Percentiles rank a stretch among this genome's conserved stretches.
Evolutionary conservation across 1,139 yeast species (phyloP).

Genomic region (Diutina scorzettiae): DNA sequence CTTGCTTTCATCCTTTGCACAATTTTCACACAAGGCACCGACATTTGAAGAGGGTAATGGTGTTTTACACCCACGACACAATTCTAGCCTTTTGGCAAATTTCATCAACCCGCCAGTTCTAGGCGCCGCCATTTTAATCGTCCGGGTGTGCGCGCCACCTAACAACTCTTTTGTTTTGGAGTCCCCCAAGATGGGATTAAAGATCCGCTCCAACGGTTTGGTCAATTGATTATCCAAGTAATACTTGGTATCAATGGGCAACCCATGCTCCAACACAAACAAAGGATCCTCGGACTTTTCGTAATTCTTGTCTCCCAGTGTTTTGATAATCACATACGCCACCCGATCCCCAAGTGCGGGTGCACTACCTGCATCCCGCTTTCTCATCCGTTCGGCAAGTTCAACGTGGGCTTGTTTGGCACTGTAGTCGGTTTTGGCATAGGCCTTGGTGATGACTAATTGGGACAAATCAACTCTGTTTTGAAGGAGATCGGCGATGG

Average conservation of each 20-base stretch:
- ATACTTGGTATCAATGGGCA: conserved; percentile 91
- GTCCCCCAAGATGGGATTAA: conserved; percentile 91
- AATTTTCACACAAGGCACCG: conserved; percentile 76
- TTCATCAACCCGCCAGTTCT: conserved; percentile 77
- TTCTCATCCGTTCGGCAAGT: conserved; percentile 88
- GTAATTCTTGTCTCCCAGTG: conserved; percentile 76
- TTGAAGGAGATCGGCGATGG: conserved; percentile 83
- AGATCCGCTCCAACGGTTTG: conserved; percentile 86
- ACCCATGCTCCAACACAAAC: conserved; percentile 78
- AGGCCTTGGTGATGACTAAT: conserved; percentile 85
- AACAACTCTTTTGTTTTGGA: conserved; percentile 66
- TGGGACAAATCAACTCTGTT: conserved; percentile 89
- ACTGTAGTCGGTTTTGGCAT: conserved; percentile 82
- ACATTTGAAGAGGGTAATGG: conserved; percentile 57
- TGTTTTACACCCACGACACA: conserved; percentile 79
- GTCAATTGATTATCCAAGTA: conserved; percentile 88
- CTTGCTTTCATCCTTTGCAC: conserved; percentile 33
- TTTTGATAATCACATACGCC: conserved; percentile 82
- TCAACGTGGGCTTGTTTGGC: conserved; percentile 97
- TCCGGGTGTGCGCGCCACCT: conserved; percentile 74
- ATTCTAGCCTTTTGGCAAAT: conserved; percentile 81
- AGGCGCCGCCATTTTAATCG: conserved; percentile 55
- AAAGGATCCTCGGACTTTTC: conserved; percentile 96
- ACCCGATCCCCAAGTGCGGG: conserved; percentile 97
- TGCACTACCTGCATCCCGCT: conserved; percentile 95